These are phyloP conservation scores for Colletotrichum gloeosporioides DNA, from an alignment of 2,329 filamentous ascomycete genomes.

Conservation along the genomic window DNA sequence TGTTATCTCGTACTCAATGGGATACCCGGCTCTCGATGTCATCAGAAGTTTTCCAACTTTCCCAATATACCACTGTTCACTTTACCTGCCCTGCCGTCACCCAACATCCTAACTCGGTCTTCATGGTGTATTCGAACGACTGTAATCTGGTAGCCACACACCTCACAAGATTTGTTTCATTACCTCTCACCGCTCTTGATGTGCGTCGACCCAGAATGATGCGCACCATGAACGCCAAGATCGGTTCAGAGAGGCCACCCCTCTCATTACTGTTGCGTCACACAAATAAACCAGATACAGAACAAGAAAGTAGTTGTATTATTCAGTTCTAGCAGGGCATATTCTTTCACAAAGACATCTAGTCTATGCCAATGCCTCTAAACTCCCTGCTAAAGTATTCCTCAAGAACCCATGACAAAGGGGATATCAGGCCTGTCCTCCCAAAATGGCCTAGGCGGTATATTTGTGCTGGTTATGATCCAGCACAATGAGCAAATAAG, in stretches of 20 bases:
- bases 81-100: too few relatives aligned
- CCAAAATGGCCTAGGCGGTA: neutral
- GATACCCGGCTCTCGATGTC: too few relatives aligned
- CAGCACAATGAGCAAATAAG: neutral
- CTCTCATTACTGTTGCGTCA: neutral
- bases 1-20: too few relatives aligned
- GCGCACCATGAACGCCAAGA: neutral
- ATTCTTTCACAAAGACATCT: neutral
- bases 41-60: too few relatives aligned
- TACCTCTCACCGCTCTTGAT: too few relatives aligned
- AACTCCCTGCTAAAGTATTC: neutral
- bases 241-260: neutral
- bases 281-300: neutral
- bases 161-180: too few relatives aligned
- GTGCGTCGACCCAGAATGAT: too few relatives aligned
- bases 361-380: neutral
- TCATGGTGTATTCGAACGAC: too few relatives aligned
- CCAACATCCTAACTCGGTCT: too few relatives aligned
- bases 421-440: neutral
- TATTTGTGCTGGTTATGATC: neutral
- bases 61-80: too few relatives aligned
- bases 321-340: constrained; percentile 1
- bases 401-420: neutral
- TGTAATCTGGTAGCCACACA: too few relatives aligned
- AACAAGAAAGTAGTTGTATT: neutral